Evolutionary conservation across 2,329 filamentous ascomycete species (phyloP), one percentile per base, ranked within the genome.

Genomic region (Xylariaceae sp.): DNA sequence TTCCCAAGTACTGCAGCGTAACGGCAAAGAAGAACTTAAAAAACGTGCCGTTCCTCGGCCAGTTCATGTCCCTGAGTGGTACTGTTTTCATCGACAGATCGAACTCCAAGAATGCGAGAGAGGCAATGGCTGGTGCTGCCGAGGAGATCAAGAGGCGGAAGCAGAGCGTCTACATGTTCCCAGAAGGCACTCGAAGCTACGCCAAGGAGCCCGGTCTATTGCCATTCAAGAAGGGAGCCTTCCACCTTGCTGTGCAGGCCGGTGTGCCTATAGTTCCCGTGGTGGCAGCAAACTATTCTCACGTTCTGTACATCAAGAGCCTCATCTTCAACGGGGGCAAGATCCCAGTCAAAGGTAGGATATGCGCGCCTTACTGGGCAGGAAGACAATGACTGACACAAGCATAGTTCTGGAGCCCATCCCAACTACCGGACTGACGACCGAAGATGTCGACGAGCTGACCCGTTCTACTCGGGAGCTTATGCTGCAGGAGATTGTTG

Each of bases 151-250:
- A 81, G 68, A 76, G 76, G 55, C 81, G 88, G 69, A 81, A 78
- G 64, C 89, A 92, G 78, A 89, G 83, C 74, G 89, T 93, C 68
- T 93, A 86, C 78, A 91, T 93, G 77, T 93, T 93, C 75, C 88
- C 89, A 60, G 94, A 99, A 77, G 94, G 94, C 54, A 99, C 94
- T 1, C 84, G 94, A 66, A 95, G 90, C 73, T 96, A 97, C 77
- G 82, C 89, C 59, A 85, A 88, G 68, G 87, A 92, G 57, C 89
- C 94, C 1, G 84, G 82, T 60, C 77, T 99, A 69, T 79, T 97
- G 57, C 90, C 92, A n/a, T 99, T 97, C 82, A 99, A 99, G 78
- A 99, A 99, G 80, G 94, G 94, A 61, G 94, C 93, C 51, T 99
- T 99, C 76, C 93, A 99, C 74, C 82, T 99, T 39, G 94, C 94